Evolutionary conservation across 176 grass and related monocot genomes (phyloP), one percentile per base, ranked within the genome.

Genomic region (Cenchrus fungigraminus): DNA sequence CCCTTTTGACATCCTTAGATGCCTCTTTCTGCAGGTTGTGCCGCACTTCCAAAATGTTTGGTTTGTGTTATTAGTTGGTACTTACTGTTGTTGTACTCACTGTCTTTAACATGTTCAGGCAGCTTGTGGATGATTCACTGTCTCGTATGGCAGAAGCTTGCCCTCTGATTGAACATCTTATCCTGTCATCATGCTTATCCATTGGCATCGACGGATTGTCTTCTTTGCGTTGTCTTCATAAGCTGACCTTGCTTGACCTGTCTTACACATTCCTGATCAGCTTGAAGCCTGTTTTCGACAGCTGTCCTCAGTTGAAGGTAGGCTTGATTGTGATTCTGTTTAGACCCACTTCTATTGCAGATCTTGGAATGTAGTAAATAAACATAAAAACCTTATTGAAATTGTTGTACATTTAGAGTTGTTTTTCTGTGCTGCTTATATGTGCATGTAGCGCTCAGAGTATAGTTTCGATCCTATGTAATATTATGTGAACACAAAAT

Each of bases 11-110:
- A 83, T 96, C 90, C 15, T 87, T 99, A 68, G 97, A 99, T 84
- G 93, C 97, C 86, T 96, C 93, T 46, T 99, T 99, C 88, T 99
- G 97, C 93, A 95, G 97, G 97, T 99, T 86, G 43, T 88, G 14
- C 46, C 17, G 6, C 76, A 31, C 86, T 78, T 64, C 37, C 9
- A 51, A 46, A 65, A 32, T 65, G 70, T 86, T 43, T 53, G 9
- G 50, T 66, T 63, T 50, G 45, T 17, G 62, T 73, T 52, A 7
- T 87, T 66, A 37, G 47, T 74, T 84, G 29, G 14, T 68, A 28
- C 40, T 86, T 31, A 71, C 32, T 76, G 19, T 76, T 89, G 46
- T 11, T 64, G 49, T 75, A 78, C 77, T 81, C 79, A 53, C 22
- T 67, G 31, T 89, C 31, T 90, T 82, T 87, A 88, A 50, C 51